These are phyloP conservation scores for Babesia gibsoni DNA, from an alignment of 169 alveolate genomes.

Conservation along the genomic window DNA sequence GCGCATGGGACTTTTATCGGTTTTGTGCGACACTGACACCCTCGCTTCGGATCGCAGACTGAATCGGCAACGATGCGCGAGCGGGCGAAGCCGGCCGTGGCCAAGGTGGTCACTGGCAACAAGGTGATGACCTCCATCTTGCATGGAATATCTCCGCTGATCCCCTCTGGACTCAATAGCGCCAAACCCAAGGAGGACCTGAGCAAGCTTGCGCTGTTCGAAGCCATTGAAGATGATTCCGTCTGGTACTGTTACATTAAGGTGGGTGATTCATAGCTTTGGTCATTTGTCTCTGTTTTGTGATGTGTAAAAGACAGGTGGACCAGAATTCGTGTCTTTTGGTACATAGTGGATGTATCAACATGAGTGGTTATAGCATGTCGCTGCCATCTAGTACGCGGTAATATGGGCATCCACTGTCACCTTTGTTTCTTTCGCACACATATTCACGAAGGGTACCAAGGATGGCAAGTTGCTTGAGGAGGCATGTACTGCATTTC, in stretches of 20 bases:
- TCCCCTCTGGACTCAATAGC: conserved; percentile 25
- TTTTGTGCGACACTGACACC: no score
- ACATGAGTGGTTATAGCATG: no score
- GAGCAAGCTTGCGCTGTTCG: conserved; percentile 20
- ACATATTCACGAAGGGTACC: conserved; percentile 39
- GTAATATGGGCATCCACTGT: no score
- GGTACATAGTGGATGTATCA: no score
- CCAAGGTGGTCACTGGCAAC: conserved; percentile 44
- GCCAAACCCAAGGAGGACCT: conserved; percentile 29
- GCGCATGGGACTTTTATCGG: no score
- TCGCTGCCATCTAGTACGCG: no score
- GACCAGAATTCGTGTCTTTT: no score
- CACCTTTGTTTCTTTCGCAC: no score
- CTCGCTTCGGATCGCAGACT: no score
- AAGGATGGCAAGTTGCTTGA: conserved; percentile 28
- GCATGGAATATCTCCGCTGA: conserved; percentile 35
- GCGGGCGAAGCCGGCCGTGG: conserved; percentile 2
- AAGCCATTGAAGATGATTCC: conserved; percentile 45
- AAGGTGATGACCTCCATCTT: conserved; percentile 42
- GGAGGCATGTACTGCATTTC: conserved; percentile 50
- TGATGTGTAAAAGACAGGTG: no score
- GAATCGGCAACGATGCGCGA: conserved; percentile 1
- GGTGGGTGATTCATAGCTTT: conserved; percentile 8
- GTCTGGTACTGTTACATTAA: conserved; percentile 45
- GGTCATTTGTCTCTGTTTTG: not conserved